Conservation (phyloP, 1,284 basidiomycete genomes). For the Anthracocystis walkeri region DNA sequence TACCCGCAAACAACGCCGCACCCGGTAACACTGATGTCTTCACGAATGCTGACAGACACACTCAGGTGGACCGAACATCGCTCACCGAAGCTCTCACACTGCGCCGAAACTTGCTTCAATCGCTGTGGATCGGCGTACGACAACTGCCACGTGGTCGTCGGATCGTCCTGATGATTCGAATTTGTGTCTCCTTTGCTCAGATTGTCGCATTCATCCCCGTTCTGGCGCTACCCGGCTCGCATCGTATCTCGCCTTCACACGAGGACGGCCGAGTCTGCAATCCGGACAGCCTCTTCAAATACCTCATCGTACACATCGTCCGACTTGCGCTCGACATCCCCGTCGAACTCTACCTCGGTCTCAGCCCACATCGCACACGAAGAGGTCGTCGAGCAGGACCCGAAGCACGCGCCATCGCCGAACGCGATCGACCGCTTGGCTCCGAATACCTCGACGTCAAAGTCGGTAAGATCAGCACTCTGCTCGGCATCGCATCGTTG, state of each 20-base stretch:
- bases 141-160: conserved; percentile 43
- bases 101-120: conserved; percentile 45
- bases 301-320: conserved; percentile 53
- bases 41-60: not conserved
- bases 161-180: conserved; percentile 35
- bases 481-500: conserved; percentile 52
- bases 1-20: not conserved
- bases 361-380: conserved; percentile 55
- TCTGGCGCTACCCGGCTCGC: conserved; percentile 31
- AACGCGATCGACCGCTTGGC: conserved; percentile 51
- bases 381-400: conserved; percentile 44
- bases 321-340: conserved; percentile 51
- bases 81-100: conserved; percentile 48
- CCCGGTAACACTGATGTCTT: not conserved
- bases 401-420: conserved; percentile 43
- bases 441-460: conserved; percentile 50
- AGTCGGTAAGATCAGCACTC: conserved; percentile 42
- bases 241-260: conserved; percentile 25
- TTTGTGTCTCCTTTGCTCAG: conserved; percentile 39
- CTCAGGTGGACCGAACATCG: conserved; percentile 4
- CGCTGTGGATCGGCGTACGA: conserved; percentile 35
- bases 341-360: conserved; percentile 58
- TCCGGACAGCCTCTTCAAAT: conserved; percentile 59
- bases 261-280: conserved; percentile 35
- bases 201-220: conserved; percentile 45